Percentiles rank a stretch among this genome's conserved stretches.
Conservation (phyloP, 1,139 yeast genomes). For the Magnusiomyces fungicola region DNA sequence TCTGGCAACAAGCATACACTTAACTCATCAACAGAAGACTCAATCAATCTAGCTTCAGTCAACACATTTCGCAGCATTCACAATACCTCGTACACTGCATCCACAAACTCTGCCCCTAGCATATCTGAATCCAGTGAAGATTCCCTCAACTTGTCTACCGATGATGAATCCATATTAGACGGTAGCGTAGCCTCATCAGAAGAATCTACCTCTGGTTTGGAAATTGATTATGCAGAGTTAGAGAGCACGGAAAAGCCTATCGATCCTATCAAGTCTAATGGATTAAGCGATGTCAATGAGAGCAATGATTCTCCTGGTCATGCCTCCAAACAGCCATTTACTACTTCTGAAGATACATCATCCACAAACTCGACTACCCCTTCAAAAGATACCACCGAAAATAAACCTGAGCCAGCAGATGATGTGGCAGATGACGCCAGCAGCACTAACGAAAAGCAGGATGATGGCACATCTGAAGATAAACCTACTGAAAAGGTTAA, state of each 20-base stretch:
- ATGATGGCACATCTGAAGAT: conserved; percentile 20
- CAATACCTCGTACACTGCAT: conserved; percentile 8
- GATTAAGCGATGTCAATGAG: neutral
- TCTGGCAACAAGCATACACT: neutral
- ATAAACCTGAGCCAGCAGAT: no score
- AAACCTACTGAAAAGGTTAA: conserved; percentile 28
- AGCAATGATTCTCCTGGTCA: neutral
- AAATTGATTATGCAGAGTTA: neutral
- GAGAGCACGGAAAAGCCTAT: neutral
- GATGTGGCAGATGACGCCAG: neutral
- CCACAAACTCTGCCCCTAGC: conserved; percentile 11
- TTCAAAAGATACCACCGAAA: conserved; percentile 6
- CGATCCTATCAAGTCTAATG: neutral
- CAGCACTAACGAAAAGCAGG: neutral
- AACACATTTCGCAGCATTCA: conserved; percentile 10
- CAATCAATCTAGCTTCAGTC: neutral
- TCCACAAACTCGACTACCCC: neutral
- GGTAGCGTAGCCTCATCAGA: conserved; percentile 13
- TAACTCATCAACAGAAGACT: neutral
- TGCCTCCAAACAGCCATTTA: no score
- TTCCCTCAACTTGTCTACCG: conserved; percentile 12
- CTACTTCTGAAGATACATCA: neutral
- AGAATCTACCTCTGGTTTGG: conserved; percentile 10
- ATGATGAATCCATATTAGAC: conserved; percentile 14
- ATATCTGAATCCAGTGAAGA: conserved; percentile 13